phyloP scores from a whole-genome alignment of 2,329 filamentous ascomycete genomes.

The Salinomyces thailandicus region DNA sequence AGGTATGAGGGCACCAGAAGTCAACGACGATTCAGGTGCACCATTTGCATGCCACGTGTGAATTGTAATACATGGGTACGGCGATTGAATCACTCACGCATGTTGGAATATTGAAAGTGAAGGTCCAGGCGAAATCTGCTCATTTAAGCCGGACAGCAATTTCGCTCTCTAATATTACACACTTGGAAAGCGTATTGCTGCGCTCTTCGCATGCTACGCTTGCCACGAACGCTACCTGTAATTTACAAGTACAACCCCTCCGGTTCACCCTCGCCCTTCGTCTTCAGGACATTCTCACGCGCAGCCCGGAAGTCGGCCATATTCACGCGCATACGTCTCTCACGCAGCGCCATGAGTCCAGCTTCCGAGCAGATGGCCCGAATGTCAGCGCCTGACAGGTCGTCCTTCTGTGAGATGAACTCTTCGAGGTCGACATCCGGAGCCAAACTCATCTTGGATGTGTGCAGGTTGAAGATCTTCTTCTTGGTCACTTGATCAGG shows the following conservation, averaged over 20 bases:
- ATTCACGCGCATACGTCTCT: slow-evolving; percentile 94
- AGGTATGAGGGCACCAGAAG: no score
- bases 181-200: no score
- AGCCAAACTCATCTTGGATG: slow-evolving; percentile 94
- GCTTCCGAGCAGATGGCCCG: slow-evolving; percentile 98
- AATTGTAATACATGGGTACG: no score
- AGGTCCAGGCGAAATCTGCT: no score
- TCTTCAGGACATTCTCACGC: slow-evolving; percentile 89
- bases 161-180: no score
- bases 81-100: no score
- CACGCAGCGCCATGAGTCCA: slow-evolving; percentile 83
- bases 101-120: no score
- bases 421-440: slow-evolving; percentile 97
- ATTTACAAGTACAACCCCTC: slow-evolving; percentile 94
- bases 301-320: slow-evolving; percentile 96
- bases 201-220: background rate
- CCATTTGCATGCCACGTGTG: no score
- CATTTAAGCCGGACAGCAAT: no score
- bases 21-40: no score
- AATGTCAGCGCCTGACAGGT: slow-evolving; percentile 93
- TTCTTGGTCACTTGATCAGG: slow-evolving; percentile 79
- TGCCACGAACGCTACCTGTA: background rate
- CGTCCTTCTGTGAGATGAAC: slow-evolving; percentile 97
- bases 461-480: slow-evolving; percentile 98
- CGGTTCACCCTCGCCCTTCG: slow-evolving; percentile 96